A percentile compares a stretch with the other conserved stretches of the same genome.
These are phyloP conservation scores for Neoboletus brunneissimus DNA, from an alignment of 768 basidiomycete genomes.

Conservation along the genomic window DNA sequence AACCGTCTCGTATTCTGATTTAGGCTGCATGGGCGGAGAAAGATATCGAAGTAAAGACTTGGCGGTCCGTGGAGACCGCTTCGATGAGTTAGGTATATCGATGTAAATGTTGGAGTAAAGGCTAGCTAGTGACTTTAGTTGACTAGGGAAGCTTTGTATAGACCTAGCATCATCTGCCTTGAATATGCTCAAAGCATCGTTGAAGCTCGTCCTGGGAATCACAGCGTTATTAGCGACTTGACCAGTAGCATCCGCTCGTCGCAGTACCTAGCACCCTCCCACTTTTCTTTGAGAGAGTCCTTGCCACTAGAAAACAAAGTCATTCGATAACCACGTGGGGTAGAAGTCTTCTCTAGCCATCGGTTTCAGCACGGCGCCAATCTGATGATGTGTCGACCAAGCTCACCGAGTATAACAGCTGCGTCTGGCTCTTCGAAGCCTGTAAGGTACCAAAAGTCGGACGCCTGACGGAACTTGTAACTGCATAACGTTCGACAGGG, in stretches of 20 bases:
- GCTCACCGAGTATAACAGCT: slow-evolving; percentile 75
- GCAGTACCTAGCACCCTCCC: slow-evolving; percentile 80
- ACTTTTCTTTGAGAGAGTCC: slow-evolving; percentile 75
- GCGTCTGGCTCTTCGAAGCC: slow-evolving; percentile 94
- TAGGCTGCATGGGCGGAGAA: slow-evolving; percentile 22
- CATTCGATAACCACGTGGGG: slow-evolving; percentile 79
- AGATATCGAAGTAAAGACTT: slow-evolving; percentile 59
- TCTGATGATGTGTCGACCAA: slow-evolving; percentile 6
- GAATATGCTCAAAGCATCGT: slow-evolving; percentile 66
- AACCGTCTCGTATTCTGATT: slow-evolving; percentile 52
- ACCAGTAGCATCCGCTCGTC: neutral
- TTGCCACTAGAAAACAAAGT: slow-evolving; percentile 78
- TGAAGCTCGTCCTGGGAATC: slow-evolving; percentile 56
- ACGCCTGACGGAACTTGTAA: slow-evolving; percentile 92
- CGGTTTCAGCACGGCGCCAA: slow-evolving; percentile 1
- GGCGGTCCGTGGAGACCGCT: slow-evolving; percentile 40
- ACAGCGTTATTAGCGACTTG: neutral
- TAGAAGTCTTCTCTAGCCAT: slow-evolving; percentile 62
- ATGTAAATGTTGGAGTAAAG: slow-evolving; percentile 51
- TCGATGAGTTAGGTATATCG: slow-evolving; percentile 44
- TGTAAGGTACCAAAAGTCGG: slow-evolving; percentile 94
- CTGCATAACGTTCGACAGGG: slow-evolving; percentile 40
- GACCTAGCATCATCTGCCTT: slow-evolving; percentile 71
- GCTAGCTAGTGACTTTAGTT: slow-evolving; percentile 55
- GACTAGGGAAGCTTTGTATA: slow-evolving; percentile 52